phyloP scores from a whole-genome alignment of 2,329 filamentous ascomycete genomes.

The Bertia moriformis region DNA sequence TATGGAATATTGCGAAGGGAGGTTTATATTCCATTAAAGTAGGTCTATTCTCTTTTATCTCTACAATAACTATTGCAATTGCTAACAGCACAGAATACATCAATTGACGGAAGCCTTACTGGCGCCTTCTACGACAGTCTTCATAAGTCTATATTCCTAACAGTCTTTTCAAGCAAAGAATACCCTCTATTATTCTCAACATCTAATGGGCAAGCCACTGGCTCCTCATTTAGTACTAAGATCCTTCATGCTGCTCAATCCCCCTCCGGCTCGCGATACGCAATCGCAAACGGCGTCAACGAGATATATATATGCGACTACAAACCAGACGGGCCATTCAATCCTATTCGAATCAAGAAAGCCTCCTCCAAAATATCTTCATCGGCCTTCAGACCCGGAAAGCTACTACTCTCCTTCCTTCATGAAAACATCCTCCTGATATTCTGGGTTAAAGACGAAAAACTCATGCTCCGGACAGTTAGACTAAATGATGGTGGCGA shows the following conservation, averaged over 20 bases:
- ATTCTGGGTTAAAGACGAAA: neutral
- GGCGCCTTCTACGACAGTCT: conserved; percentile 16
- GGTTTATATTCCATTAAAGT: too few relatives aligned
- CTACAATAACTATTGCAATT: too few relatives aligned
- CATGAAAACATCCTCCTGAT: neutral
- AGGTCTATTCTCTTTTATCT: too few relatives aligned
- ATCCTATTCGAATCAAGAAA: conserved; percentile 14
- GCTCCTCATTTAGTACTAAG: conserved; percentile 13
- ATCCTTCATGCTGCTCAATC: conserved; percentile 17
- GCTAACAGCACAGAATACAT: conserved; percentile 12
- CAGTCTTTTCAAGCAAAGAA: conserved; percentile 6
- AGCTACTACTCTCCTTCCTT: conserved; percentile 14
- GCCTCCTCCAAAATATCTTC: conserved; percentile 13
- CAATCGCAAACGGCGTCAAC: conserved; percentile 15
- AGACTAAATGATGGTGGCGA: conserved; percentile 9
- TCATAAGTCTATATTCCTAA: conserved; percentile 12
- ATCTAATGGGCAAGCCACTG: conserved; percentile 6
- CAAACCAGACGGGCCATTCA: conserved; percentile 11
- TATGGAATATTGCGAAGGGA: neutral
- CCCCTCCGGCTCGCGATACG: conserved; percentile 13
- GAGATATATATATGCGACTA: conserved; percentile 18
- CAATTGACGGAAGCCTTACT: conserved; percentile 17
- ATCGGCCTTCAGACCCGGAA: conserved; percentile 15
- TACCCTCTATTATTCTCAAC: neutral
- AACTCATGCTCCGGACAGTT: conserved; percentile 11